phyloP scores from a whole-genome alignment of 2,329 filamentous ascomycete species.

The Aspergillus sp. region DNA sequence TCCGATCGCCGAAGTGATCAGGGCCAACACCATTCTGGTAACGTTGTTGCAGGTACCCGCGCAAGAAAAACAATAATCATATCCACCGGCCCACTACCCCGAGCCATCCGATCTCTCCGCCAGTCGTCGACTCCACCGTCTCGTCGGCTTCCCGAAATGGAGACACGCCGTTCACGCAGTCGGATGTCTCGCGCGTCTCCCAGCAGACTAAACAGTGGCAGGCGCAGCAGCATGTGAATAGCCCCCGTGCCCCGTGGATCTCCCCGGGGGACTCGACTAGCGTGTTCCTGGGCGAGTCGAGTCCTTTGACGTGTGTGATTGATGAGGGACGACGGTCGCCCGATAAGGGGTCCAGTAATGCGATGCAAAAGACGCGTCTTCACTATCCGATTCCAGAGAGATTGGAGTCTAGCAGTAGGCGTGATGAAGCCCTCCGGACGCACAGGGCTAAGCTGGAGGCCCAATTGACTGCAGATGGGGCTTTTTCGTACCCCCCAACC shows the following conservation, averaged over 20 bases:
- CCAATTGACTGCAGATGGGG: conserved; percentile 40
- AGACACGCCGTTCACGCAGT: not conserved
- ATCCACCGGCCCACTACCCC: not conserved
- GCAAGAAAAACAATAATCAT: conserved; percentile 17
- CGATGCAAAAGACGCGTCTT: conserved; percentile 35
- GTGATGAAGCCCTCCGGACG: conserved; percentile 20
- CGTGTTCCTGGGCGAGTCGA: conserved; percentile 49
- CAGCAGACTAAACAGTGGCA: not conserved
- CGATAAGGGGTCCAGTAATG: conserved; percentile 30
- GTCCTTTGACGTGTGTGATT: conserved; percentile 51
- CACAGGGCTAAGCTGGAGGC: conserved; percentile 35
- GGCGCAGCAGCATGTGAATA: not conserved
- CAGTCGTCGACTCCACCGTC: not conserved
- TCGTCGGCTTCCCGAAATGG: not conserved
- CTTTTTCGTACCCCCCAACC: conserved; percentile 48
- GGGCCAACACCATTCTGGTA: not conserved
- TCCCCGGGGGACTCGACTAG: not conserved
- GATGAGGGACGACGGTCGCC: conserved; percentile 37
- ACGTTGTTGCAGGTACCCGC: conserved; percentile 17
- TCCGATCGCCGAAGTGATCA: not conserved
- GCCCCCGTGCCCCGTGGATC: conserved; percentile 1
- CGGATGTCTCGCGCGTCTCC: not conserved
- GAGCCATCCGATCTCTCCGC: not conserved
- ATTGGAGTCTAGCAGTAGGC: conserved; percentile 12
- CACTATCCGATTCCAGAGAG: conserved; percentile 37